Conservation (phyloP, 2,329 filamentous ascomycete species). For the Claviceps spartinae region DNA sequence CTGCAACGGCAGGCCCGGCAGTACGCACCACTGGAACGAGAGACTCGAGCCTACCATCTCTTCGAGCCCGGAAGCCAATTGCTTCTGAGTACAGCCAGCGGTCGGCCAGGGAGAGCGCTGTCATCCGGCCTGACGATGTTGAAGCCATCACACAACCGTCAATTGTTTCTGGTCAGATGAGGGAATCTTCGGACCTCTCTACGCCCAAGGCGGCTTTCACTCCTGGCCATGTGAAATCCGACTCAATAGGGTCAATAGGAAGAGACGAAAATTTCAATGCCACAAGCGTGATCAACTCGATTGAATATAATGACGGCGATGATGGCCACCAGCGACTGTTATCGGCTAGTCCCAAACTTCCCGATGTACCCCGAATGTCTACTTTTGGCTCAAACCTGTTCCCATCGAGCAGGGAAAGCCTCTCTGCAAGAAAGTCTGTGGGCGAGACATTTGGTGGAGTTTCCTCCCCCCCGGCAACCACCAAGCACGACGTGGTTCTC, state of each 20-base stretch:
- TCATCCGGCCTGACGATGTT: background rate
- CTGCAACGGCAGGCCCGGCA: background rate
- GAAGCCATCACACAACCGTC: slow-evolving; percentile 31
- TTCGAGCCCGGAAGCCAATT: slow-evolving; percentile 1
- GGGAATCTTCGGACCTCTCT: slow-evolving; percentile 47
- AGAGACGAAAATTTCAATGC: background rate
- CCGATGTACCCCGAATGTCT: slow-evolving; percentile 44
- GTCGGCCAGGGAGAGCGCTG: background rate
- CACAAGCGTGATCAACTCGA: background rate
- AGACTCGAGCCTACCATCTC: slow-evolving; percentile 6
- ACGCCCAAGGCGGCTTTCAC: slow-evolving; percentile 35
- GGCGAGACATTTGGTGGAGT: background rate
- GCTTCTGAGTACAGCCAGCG: background rate
- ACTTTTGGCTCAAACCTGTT: slow-evolving; percentile 48
- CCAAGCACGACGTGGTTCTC: background rate
- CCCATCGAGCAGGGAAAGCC: slow-evolving; percentile 12
- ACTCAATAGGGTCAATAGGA: slow-evolving; percentile 1
- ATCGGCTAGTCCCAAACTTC: slow-evolving; percentile 44
- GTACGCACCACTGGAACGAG: background rate
- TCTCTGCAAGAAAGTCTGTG: background rate
- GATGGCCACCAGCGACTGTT: slow-evolving; percentile 12
- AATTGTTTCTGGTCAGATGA: slow-evolving; percentile 63
- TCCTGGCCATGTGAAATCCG: background rate
- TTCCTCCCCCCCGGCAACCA: background rate
- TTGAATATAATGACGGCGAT: background rate